Base-by-base conservation (phyloP, 371 early-diverging fungal species). In the Mucor piriformis region DNA sequence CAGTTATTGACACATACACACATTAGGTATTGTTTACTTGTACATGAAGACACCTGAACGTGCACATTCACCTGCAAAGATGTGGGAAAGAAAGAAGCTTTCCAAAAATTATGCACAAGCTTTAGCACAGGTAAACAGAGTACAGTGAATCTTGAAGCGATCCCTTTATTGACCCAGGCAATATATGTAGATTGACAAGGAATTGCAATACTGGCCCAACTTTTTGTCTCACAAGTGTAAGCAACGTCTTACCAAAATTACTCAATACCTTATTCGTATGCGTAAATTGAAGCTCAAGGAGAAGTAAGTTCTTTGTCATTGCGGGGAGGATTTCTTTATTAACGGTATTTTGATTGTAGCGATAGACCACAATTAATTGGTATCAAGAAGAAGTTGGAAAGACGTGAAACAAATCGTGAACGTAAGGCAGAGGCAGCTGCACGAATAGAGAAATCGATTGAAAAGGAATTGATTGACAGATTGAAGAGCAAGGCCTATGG, bases 11-110 rank as follows among this genome's bases (percentile, higher is more conserved):
- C 29, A 29, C 29, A 4, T 15, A 15, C 34, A 34, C n/a, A 20
- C 3, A 10, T 35, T 60, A 83, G 90, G 91, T 57, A 83, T 87
- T 50, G 74, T 93, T 61, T 96, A 94, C 69, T 82, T 98, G 35
- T 98, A 92, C 70, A 86, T 97, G 76, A 99, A 99, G 78, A 96
- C 97, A 15, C 93, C 99, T 37, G 99, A 99, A 81, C 84, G 99
- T 58, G 94, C 96, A 2, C 95, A 98, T 76, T 91, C 88, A 37
- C 99, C 99, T 16, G 85, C 91, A 35, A 89, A 92, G 66, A 84
- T 95, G 84, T 99, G 99, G 96, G 98, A 99, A 73, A 82, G 88
- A 69, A 84, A 97, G 62, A 89, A 92, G 76, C 83, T 99, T 25
- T 90, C 92, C 47, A 92, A 93, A 61, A 95, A 97, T 82, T 97